Base-by-base conservation (phyloP, 306 rosid genomes). In the Styphnolobium japonicum region DNA sequence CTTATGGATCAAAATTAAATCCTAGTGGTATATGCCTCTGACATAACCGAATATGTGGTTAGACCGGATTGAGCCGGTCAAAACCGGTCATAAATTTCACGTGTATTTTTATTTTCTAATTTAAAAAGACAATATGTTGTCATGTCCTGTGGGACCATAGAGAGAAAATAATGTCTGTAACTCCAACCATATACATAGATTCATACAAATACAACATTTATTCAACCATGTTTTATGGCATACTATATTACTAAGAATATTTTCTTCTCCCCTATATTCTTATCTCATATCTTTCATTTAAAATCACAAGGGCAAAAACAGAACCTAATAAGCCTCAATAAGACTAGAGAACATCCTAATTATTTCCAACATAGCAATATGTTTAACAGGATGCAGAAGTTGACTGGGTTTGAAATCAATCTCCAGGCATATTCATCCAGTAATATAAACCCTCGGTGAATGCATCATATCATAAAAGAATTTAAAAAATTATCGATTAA, bases 101-200 rank as follows among this genome's bases (percentile, higher is more conserved):
- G n/a, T n/a, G n/a, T n/a, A n/a, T n/a, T n/a, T n/a, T n/a, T n/a
- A n/a, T n/a, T n/a, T n/a, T n/a, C n/a, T n/a, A n/a, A n/a, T n/a
- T n/a, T n/a, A n/a, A n/a, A n/a, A n/a, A 42, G 81, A 40, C 42
- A 60, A 64, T 9, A 45, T 56, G 22, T 1, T 63, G 11, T n/a
- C 19, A 11, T 6, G 72, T 53, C 64, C 23, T 4, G 65, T 60
- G 78, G 74, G 81, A 80, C 82, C 88, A 70, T 31, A 14, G 55
- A 73, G 65, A 61, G 73, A 66, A 36, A 61, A 65, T 12, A 71
- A 71, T 15, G 15, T 58, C n/a, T n/a, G n/a, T n/a, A n/a, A n/a
- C n/a, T 25, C 62, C 48, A 46, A 2, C 29, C 61, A 23, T 3
- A 10, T n/a, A n/a, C 58, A 23, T 18, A 6, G 23, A 27, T 46